Conservation (phyloP, 2,329 filamentous ascomycete genomes). For the Aspergillus flavus region DNA sequence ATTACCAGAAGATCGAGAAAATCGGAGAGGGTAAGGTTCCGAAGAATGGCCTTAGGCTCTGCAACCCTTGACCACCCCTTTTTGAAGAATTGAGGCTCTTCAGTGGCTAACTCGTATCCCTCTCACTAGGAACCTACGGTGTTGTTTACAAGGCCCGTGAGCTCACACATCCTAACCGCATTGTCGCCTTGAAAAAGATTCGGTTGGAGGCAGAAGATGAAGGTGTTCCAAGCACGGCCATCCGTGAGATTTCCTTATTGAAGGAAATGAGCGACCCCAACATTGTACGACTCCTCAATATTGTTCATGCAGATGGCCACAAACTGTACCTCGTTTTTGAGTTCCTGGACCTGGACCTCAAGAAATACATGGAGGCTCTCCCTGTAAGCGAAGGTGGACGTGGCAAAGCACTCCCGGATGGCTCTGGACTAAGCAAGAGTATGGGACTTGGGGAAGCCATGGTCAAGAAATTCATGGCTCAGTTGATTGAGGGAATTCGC, state of each 20-base stretch:
- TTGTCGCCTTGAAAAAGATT: slow-evolving; percentile 94
- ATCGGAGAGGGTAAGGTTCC: slow-evolving; percentile 79
- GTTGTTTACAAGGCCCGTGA: slow-evolving; percentile 95
- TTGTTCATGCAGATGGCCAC: slow-evolving; percentile 91
- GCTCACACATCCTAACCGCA: slow-evolving; percentile 76
- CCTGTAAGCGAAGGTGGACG: slow-evolving; percentile 82
- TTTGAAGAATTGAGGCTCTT: neutral
- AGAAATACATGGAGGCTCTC: slow-evolving; percentile 94
- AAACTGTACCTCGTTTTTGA: slow-evolving; percentile 94
- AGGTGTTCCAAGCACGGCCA: slow-evolving; percentile 87
- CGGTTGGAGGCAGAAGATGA: slow-evolving; percentile 94
- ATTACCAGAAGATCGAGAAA: slow-evolving; percentile 96
- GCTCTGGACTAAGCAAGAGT: slow-evolving; percentile 64
- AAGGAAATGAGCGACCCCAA: slow-evolving; percentile 94
- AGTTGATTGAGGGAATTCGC: slow-evolving; percentile 79
- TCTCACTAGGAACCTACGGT: slow-evolving; percentile 76
- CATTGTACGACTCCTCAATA: slow-evolving; percentile 85
- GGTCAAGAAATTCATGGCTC: slow-evolving; percentile 91
- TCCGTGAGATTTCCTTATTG: slow-evolving; percentile 89
- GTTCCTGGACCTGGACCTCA: slow-evolving; percentile 87
- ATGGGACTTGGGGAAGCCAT: slow-evolving; percentile 77
- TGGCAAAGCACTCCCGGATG: slow-evolving; percentile 81
- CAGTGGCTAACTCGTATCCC: neutral
- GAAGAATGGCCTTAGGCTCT: neutral
- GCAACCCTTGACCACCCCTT: neutral